Evolutionary conservation across 306 rosid genomes (phyloP).

Genomic region (Corylus avellana): DNA sequence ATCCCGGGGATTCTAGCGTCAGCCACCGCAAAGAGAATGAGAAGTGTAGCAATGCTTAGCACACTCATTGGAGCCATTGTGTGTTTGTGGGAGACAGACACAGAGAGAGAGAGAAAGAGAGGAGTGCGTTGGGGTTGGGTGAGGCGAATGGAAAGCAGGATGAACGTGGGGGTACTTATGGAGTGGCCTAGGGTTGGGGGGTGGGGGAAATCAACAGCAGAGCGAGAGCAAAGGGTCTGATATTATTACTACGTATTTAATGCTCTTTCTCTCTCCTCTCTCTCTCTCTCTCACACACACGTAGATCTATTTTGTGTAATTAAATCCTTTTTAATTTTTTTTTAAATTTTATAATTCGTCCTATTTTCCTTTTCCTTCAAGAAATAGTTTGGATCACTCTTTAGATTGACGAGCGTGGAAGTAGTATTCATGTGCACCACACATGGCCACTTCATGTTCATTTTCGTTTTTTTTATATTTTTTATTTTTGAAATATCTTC

Average conservation of each 20-base stretch:
- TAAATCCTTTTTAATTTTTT: neutral
- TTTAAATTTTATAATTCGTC: neutral
- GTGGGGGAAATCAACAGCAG: constrained; percentile 17
- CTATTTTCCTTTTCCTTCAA: constrained; percentile 8
- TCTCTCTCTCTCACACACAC: constrained; percentile 1
- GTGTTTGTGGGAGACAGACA: neutral
- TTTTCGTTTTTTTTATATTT: neutral
- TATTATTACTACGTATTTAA: constrained; percentile 32
- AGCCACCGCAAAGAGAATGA: constrained; percentile 42
- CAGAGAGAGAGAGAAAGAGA: neutral
- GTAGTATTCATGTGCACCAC: constrained; percentile 49
- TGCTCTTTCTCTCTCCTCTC: neutral
- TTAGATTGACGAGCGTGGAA: constrained; percentile 28
- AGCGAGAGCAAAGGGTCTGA: neutral
- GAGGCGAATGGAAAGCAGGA: constrained; percentile 41
- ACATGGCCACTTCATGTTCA: constrained; percentile 31
- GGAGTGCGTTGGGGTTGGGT: constrained; percentile 20
- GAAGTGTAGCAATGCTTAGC: constrained; percentile 52
- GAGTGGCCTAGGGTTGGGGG: constrained; percentile 32
- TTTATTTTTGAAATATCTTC: neutral
- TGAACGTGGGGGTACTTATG: constrained; percentile 69
- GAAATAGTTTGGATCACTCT: constrained; percentile 17
- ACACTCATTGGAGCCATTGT: constrained; percentile 52
- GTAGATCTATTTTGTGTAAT: neutral
- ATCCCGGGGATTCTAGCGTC: constrained; percentile 76